These are phyloP conservation scores for Aureobasidium sp. DNA, from an alignment of 2,329 filamentous ascomycete species.

Conservation along the genomic window DNA sequence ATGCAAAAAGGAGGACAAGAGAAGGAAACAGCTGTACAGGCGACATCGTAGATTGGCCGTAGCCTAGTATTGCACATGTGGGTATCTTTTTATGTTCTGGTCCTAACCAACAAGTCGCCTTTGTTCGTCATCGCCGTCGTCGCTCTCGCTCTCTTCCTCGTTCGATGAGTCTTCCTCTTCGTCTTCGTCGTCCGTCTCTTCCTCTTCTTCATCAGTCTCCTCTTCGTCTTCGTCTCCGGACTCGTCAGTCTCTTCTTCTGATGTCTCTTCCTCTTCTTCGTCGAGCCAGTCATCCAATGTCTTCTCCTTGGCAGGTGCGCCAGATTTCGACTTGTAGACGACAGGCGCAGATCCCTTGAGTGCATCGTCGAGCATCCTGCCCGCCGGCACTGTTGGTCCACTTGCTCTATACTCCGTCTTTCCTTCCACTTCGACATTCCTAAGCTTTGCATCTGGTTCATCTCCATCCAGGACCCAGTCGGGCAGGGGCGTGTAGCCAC, in stretches of 20 bases:
- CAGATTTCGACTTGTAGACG: constrained; percentile 42
- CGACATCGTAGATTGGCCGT: neutral
- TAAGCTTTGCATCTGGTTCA: constrained; percentile 69
- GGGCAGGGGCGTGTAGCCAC: constrained; percentile 72
- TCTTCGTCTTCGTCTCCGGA: constrained; percentile 45
- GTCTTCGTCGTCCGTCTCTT: constrained; percentile 46
- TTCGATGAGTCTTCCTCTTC: constrained; percentile 40
- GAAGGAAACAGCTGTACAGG: neutral
- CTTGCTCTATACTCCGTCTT: constrained; percentile 31
- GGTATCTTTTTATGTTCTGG: neutral
- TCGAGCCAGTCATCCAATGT: constrained; percentile 90
- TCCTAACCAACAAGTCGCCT: constrained; percentile 32
- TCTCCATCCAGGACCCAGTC: constrained; percentile 75
- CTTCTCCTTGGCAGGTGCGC: constrained; percentile 52
- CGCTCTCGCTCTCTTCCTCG: constrained; percentile 28
- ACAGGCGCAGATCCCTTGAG: constrained; percentile 34
- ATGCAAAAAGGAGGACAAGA: too few species aligned
- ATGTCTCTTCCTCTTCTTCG: constrained; percentile 50
- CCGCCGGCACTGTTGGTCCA: constrained; percentile 45
- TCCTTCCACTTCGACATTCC: constrained; percentile 49
- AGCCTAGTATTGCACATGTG: neutral
- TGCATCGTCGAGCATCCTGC: constrained; percentile 57
- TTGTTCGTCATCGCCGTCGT: constrained; percentile 30
- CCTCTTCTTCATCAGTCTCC: constrained; percentile 45
- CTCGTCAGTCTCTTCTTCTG: constrained; percentile 45